phyloP scores from a whole-genome alignment of 306 rosid genomes.

The Malus fusca region DNA sequence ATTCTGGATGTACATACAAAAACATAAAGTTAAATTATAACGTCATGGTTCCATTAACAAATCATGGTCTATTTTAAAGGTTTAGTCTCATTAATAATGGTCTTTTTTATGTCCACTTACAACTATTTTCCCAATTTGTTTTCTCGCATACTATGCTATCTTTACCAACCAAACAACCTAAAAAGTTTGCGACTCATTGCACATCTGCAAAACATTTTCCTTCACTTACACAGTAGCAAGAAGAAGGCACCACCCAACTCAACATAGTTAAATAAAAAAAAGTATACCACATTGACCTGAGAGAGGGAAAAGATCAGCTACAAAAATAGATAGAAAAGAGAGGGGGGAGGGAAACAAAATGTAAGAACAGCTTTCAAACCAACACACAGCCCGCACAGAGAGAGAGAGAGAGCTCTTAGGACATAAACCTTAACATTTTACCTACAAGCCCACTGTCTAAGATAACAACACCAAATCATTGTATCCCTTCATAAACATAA shows the following conservation, averaged over 20 bases:
- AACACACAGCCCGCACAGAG: neutral
- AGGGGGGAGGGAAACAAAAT: too few species aligned
- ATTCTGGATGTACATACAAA: too few species aligned
- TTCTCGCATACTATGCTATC: neutral
- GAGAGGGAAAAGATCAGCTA: too few species aligned
- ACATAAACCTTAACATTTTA: slow-evolving; percentile 19
- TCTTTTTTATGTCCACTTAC: too few species aligned
- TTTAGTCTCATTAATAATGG: too few species aligned
- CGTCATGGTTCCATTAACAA: too few species aligned
- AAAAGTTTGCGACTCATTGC: neutral
- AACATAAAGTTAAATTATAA: too few species aligned
- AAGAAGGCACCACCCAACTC: neutral
- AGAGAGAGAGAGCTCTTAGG: neutral
- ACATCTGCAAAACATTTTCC: neutral
- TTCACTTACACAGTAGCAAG: neutral
- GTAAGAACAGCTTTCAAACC: neutral
- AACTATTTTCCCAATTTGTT: neutral
- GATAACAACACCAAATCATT: slow-evolving; percentile 64
- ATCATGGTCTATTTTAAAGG: too few species aligned
- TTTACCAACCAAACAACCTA: neutral
- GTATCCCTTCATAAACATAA: slow-evolving; percentile 64
- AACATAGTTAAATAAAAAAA: neutral
- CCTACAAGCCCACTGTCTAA: slow-evolving; percentile 90
- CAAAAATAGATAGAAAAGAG: too few species aligned
- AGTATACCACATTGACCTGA: neutral